phyloP scores from a whole-genome alignment of 208 protist genomes.

The Polymyxa betae region DNA sequence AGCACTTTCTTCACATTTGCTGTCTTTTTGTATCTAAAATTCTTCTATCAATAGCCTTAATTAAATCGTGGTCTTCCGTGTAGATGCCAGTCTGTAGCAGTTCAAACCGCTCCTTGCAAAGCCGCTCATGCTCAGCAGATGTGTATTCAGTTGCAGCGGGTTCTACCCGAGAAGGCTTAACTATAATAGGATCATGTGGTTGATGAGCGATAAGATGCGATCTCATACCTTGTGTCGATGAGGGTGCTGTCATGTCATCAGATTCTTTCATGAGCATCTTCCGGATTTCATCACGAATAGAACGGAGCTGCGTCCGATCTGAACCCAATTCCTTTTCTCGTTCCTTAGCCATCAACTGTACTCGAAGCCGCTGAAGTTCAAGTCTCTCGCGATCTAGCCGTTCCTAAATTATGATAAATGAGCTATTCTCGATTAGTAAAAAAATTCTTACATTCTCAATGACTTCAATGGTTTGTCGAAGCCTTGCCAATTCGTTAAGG shows the following conservation, averaged over 20 bases:
- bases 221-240: background rate
- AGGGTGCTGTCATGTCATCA: background rate
- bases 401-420: background rate
- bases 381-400: slow-evolving; percentile 32
- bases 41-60: background rate
- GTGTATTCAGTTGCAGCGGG: too few species aligned
- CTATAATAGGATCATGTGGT: too few species aligned
- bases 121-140: background rate
- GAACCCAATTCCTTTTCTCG: background rate
- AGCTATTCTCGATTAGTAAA: background rate
- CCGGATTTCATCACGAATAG: slow-evolving; percentile 6
- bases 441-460: slow-evolving; percentile 34
- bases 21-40: too few species aligned
- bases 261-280: background rate
- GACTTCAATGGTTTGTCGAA: slow-evolving; percentile 16
- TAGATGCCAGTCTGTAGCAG: slow-evolving; percentile 13
- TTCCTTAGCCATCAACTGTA: slow-evolving; percentile 32
- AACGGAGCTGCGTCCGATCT: background rate
- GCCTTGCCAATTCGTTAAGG: background rate
- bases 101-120: background rate
- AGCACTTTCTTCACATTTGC: too few species aligned
- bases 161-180: background rate
- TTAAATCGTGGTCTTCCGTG: background rate
- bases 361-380: slow-evolving; percentile 43
- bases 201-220: too few species aligned